These are phyloP conservation scores for Jimgerdemannia flammicorona DNA, from an alignment of 192 early-diverging fungal genomes.

Conservation along the genomic window DNA sequence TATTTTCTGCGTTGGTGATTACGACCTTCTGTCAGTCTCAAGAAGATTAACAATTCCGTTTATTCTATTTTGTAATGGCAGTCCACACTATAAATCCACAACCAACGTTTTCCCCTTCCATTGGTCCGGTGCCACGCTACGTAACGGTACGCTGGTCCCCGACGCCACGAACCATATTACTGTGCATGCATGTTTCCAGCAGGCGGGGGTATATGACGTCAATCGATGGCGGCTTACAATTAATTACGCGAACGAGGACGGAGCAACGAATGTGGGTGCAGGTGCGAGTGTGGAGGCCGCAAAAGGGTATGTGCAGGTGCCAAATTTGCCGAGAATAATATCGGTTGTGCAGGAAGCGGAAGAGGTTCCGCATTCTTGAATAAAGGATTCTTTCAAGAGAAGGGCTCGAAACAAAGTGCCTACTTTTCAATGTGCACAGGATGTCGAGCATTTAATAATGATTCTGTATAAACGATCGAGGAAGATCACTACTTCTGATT, in stretches of 20 bases:
- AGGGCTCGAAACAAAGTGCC: too few relatives aligned
- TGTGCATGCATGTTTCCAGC: constrained; percentile 52
- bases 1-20: not conserved
- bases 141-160: constrained; percentile 52
- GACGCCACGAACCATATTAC: constrained; percentile 40
- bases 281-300: not conserved
- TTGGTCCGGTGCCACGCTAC: constrained; percentile 61
- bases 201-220: constrained; percentile 68
- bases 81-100: constrained; percentile 7
- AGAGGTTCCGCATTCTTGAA: not conserved
- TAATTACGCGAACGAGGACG: constrained; percentile 16
- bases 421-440: too few relatives aligned
- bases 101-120: constrained; percentile 40
- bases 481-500: too few relatives aligned
- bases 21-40: not conserved
- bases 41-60: not conserved
- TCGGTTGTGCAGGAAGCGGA: constrained; percentile 7
- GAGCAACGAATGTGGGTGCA: constrained; percentile 2
- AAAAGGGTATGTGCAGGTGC: constrained; percentile 5
- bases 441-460: too few relatives aligned
- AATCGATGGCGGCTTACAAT: constrained; percentile 68
- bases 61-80: constrained; percentile 14
- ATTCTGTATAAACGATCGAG: too few relatives aligned
- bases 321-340: constrained; percentile 8
- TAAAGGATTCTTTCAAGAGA: not conserved